Conservation (phyloP, 192 early-diverging fungal species). For the Podila verticillata region DNA sequence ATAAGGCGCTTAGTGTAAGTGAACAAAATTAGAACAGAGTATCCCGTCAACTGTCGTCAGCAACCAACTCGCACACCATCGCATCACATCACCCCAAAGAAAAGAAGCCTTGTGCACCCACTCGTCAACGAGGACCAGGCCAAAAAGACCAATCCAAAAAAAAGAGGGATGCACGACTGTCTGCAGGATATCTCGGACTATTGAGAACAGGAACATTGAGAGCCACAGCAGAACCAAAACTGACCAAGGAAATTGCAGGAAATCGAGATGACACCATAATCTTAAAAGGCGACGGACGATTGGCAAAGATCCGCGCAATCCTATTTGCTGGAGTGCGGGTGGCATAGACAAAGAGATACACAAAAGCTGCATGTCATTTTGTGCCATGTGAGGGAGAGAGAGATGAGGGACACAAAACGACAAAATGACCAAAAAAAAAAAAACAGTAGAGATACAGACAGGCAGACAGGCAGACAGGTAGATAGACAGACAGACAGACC, state of each 20-base stretch:
- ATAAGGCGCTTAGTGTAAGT: slow-evolving; percentile 75
- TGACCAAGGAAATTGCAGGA: slow-evolving; percentile 1
- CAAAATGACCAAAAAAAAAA: too few species aligned
- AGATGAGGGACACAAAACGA: too few species aligned
- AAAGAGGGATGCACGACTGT: not conserved
- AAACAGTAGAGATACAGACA: too few species aligned
- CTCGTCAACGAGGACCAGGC: not conserved
- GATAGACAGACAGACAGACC: too few species aligned
- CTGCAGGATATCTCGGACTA: not conserved
- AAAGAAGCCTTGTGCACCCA: too few species aligned
- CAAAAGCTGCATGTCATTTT: not conserved
- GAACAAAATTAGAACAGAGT: not conserved
- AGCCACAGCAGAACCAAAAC: not conserved
- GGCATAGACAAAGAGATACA: not conserved
- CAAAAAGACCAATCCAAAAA: not conserved
- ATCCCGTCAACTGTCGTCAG: not conserved
- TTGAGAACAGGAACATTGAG: not conserved
- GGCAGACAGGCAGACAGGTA: too few species aligned
- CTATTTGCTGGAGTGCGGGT: not conserved
- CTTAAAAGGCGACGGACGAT: not conserved
- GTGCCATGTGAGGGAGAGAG: not conserved
- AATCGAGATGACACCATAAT: not conserved
- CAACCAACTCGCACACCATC: not conserved
- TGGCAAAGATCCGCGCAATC: slow-evolving; percentile 2
- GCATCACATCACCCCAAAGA: not conserved